phyloP scores from a whole-genome alignment of 2,329 filamentous ascomycete genomes.

The Dendryphion nanum region DNA sequence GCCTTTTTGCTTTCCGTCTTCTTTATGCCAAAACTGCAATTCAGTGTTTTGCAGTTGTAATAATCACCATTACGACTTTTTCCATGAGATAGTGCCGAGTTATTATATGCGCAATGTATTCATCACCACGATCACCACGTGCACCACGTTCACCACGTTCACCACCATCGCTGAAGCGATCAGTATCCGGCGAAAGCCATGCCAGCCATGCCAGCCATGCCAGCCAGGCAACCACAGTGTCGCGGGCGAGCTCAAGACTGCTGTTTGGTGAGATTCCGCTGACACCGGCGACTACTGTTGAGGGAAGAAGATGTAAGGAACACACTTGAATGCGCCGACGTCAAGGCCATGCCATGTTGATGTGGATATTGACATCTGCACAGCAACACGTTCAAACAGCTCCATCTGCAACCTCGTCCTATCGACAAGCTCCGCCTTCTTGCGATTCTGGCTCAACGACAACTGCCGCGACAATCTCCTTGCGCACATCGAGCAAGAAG shows the following conservation, averaged over 20 bases:
- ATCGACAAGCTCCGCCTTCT: conserved; percentile 49
- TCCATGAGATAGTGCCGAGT: conserved; percentile 8
- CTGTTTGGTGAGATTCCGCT: conserved; percentile 53
- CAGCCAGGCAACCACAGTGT: conserved; percentile 33
- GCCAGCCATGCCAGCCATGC: conserved; percentile 37
- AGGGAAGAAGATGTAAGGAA: conserved; percentile 38
- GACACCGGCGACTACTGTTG: conserved; percentile 38
- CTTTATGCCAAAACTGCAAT: no score
- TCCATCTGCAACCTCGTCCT: conserved; percentile 51
- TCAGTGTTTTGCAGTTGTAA: conserved; percentile 14
- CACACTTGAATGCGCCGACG: conserved; percentile 6
- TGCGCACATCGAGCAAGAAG: conserved; percentile 39
- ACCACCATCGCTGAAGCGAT: conserved; percentile 39
- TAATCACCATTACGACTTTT: conserved; percentile 6
- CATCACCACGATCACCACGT: conserved; percentile 29
- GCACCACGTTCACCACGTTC: no score
- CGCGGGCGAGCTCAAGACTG: conserved; percentile 39
- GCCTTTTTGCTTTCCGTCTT: conserved; percentile 17
- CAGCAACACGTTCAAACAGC: conserved; percentile 46
- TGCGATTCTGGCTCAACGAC: conserved; percentile 51
- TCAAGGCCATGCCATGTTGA: no score
- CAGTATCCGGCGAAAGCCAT: conserved; percentile 36
- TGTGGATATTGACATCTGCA: conserved; percentile 18
- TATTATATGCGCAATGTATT: conserved; percentile 33
- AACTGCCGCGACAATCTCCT: conserved; percentile 47